Percentiles rank a stretch among this genome's conserved stretches.
These are phyloP conservation scores for Antarctomyces pellizariae DNA, from an alignment of 495 filamentous ascomycete species.

Conservation along the genomic window DNA sequence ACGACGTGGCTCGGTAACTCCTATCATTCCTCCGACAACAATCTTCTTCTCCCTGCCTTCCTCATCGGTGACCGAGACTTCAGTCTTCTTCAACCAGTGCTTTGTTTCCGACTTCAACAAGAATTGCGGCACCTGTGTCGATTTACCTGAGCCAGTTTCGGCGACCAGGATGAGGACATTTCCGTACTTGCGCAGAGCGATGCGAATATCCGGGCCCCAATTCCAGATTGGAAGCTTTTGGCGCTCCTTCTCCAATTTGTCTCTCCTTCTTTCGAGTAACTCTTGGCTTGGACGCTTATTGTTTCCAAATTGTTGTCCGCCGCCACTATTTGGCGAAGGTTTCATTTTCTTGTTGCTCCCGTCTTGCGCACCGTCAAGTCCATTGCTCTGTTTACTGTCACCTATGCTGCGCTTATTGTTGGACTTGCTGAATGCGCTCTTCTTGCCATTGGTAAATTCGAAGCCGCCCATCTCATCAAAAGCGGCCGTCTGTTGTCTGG, in stretches of 20 bases:
- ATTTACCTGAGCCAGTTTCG: slow-evolving; percentile 92
- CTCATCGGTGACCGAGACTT: slow-evolving; percentile 20
- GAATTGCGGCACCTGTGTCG: slow-evolving; percentile 89
- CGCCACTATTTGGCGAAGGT: too few species aligned
- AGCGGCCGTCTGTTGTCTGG: too few species aligned
- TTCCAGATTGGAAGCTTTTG: slow-evolving; percentile 62
- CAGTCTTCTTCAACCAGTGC: slow-evolving; percentile 45
- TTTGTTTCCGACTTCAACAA: slow-evolving; percentile 44
- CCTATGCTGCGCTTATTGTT: too few species aligned
- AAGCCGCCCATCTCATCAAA: too few species aligned
- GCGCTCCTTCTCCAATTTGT: slow-evolving; percentile 12
- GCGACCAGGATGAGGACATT: slow-evolving; percentile 73
- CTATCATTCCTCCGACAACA: slow-evolving; percentile 63
- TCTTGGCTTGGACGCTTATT: slow-evolving; percentile 12
- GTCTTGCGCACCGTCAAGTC: too few species aligned
- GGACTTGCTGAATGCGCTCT: too few species aligned
- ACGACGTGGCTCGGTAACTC: slow-evolving; percentile 81
- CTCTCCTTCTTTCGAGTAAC: slow-evolving; percentile 8
- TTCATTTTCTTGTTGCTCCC: too few species aligned
- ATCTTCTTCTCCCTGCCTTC: slow-evolving; percentile 21
- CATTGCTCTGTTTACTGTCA: too few species aligned
- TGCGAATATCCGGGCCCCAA: slow-evolving; percentile 43
- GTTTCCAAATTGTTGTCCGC: too few species aligned
- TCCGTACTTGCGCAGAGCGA: slow-evolving; percentile 33
- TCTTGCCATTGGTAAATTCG: too few species aligned